Percentiles rank a stretch among this genome's conserved stretches.
Evolutionary conservation across 495 filamentous ascomycete genomes (phyloP).

Genomic region (Venustampulla echinocandica): DNA sequence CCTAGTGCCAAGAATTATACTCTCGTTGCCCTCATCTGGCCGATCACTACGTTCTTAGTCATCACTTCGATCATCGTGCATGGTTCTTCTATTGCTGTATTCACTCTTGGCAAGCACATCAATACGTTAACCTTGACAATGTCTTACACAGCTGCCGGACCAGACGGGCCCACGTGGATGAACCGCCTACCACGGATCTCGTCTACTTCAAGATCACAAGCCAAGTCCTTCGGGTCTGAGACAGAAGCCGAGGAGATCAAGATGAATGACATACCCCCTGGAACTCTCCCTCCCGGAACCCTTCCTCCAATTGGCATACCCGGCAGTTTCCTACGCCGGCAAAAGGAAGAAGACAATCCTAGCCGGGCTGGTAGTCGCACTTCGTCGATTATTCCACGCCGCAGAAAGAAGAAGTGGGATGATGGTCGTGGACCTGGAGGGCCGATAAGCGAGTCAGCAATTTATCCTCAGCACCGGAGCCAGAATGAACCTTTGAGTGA

Average conservation of each 20-base stretch:
- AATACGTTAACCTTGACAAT: slow-evolving; percentile 93
- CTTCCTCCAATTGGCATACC: slow-evolving; percentile 68
- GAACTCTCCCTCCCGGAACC: slow-evolving; percentile 71
- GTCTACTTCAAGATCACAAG: slow-evolving; percentile 81
- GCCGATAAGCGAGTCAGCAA: slow-evolving; percentile 85
- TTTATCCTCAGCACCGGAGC: slow-evolving; percentile 57
- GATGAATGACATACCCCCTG: slow-evolving; percentile 60
- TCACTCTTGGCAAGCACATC: slow-evolving; percentile 96
- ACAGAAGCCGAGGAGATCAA: slow-evolving; percentile 46
- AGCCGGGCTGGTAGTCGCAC: slow-evolving; percentile 44
- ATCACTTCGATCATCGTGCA: slow-evolving; percentile 93
- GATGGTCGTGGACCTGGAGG: slow-evolving; percentile 69
- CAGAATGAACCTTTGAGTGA: slow-evolving; percentile 27
- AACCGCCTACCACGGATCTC: slow-evolving; percentile 84
- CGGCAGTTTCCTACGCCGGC: slow-evolving; percentile 73
- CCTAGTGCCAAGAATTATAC: slow-evolving; percentile 47
- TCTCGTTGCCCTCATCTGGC: slow-evolving; percentile 83
- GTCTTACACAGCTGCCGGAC: slow-evolving; percentile 81
- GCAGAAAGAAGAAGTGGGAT: slow-evolving; percentile 49
- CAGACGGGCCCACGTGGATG: slow-evolving; percentile 92
- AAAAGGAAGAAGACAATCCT: slow-evolving; percentile 63
- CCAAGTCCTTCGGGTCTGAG: slow-evolving; percentile 49
- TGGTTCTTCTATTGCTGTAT: slow-evolving; percentile 95
- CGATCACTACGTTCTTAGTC: slow-evolving; percentile 89
- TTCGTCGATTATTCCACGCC: slow-evolving; percentile 51